Base-by-base conservation (phyloP, 352 stramenopile species). In the Phytophthora melonis region DNA sequence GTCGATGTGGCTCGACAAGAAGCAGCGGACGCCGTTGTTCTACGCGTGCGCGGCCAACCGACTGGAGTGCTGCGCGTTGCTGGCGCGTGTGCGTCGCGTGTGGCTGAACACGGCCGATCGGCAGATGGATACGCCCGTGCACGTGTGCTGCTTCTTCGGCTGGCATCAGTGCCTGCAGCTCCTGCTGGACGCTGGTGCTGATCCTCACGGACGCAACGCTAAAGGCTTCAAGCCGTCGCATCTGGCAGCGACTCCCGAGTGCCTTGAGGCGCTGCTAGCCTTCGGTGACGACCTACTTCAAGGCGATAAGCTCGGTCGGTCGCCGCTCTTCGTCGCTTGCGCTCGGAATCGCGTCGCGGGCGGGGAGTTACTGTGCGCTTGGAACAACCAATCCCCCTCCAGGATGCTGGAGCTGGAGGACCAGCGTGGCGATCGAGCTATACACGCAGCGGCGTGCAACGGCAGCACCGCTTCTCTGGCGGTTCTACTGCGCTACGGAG, bases 341-440 rank as follows among this genome's bases (percentile, higher is more conserved):
- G 84, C 84, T 36, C 81, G 82, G 5, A 80, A 90, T 60, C 79
- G 84, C 18, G 75, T 75, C 16, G 50, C 70, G 27, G 90, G 84
- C 36, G 82, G 89, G 10, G 79, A 89, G 63, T 92, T 90, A 50
- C 63, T 92, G 0, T 92, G 84, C 50, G 62, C 76, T 13, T 92
- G 84, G 84, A 88, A 92, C 58, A 80, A 89, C 67, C 77, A 87
- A 58, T 86, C 75, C 5, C 82, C 75, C 19, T 90, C 84, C 34
- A 90, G 82, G 82, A 92, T 92, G 82, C 70, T 90, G 54, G 84
- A 92, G 65, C 82, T 90, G 39, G 84, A 92, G 45, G 84, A 92
- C 53, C 71, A 85, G 39, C 82, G 81, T 19, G 84, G 82, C 5
- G 84, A 92, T 55, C 80, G 82, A 0, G 81, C 84, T 16, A 86